Evolutionary conservation across 139 green algal species (phyloP).

Genomic region (Coccomyxa sp.): DNA sequence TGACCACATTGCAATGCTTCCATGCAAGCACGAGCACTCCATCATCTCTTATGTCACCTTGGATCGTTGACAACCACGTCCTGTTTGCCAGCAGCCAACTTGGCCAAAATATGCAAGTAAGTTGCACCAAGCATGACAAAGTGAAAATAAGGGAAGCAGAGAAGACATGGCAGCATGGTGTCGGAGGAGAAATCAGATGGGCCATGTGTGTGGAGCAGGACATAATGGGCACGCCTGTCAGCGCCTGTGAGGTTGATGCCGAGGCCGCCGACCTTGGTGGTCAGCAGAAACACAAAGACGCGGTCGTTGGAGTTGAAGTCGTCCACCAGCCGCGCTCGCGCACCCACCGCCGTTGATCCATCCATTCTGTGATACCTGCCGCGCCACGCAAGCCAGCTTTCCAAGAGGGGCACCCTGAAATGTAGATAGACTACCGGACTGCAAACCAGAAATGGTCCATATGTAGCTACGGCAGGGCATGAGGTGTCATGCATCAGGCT

Average conservation of each 20-base stretch:
- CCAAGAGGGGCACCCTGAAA: neutral
- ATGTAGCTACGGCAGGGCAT: neutral
- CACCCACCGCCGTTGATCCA: slow-evolving; percentile 70
- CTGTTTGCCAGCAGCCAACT: no score
- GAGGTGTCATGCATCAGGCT: neutral
- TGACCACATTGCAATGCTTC: no score
- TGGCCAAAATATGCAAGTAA: no score
- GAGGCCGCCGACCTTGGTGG: slow-evolving; percentile 94
- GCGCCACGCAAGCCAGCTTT: slow-evolving; percentile 4
- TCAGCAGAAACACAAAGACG: slow-evolving; percentile 92
- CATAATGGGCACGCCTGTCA: slow-evolving; percentile 37
- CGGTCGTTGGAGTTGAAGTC: slow-evolving; percentile 75
- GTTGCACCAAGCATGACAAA: no score
- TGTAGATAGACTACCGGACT: neutral
- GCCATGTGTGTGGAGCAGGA: no score
- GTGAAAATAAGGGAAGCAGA: no score
- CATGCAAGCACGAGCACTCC: neutral
- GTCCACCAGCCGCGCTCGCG: slow-evolving; percentile 73
- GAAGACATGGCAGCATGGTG: no score
- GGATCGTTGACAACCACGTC: no score
- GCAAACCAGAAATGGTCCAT: neutral
- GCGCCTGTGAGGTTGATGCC: slow-evolving; percentile 94
- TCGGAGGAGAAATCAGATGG: no score
- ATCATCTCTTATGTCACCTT: neutral
- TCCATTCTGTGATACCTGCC: slow-evolving; percentile 93